Evolutionary conservation across 257 asterid species (phyloP).

Genomic region (Capsicum baccatum): DNA sequence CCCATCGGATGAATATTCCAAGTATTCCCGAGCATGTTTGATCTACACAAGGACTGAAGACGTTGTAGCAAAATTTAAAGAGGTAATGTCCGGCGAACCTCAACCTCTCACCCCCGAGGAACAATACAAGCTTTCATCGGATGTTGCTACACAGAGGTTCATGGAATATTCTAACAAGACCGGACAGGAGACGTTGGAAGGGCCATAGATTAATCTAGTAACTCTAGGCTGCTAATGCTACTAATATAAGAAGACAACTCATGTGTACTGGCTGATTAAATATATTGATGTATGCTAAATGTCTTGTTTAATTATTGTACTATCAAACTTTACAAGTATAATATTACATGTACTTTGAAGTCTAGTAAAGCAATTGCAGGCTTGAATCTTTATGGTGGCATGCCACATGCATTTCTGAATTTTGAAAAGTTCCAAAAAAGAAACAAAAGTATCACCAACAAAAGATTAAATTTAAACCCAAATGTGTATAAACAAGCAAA

Average conservation of each 20-base stretch:
- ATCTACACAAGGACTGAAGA: conserved; percentile 80
- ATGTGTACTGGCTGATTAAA: neutral
- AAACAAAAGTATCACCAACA: neutral
- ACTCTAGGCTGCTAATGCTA: neutral
- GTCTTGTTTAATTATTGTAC: neutral
- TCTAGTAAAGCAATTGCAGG: neutral
- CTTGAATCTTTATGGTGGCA: neutral
- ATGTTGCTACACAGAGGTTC: conserved; percentile 88
- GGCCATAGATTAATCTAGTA: conserved; percentile 37
- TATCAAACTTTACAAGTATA: neutral
- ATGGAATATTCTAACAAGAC: conserved; percentile 57
- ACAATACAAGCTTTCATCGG: conserved; percentile 77
- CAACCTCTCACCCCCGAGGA: conserved; percentile 82
- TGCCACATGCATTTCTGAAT: neutral
- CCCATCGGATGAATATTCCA: conserved; percentile 88
- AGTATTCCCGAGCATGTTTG: conserved; percentile 79
- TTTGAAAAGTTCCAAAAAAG: neutral
- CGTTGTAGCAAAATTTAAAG: conserved; percentile 75
- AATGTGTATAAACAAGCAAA: conserved; percentile 18
- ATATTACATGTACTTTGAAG: neutral
- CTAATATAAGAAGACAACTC: conserved; percentile 14
- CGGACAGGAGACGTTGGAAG: conserved; percentile 36
- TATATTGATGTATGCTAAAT: neutral
- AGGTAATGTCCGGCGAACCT: conserved; percentile 82
- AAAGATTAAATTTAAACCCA: neutral